Evolutionary conservation across 495 filamentous ascomycete genomes (phyloP), one percentile per base, ranked within the genome.

Genomic region (Penicillium flavigenum): DNA sequence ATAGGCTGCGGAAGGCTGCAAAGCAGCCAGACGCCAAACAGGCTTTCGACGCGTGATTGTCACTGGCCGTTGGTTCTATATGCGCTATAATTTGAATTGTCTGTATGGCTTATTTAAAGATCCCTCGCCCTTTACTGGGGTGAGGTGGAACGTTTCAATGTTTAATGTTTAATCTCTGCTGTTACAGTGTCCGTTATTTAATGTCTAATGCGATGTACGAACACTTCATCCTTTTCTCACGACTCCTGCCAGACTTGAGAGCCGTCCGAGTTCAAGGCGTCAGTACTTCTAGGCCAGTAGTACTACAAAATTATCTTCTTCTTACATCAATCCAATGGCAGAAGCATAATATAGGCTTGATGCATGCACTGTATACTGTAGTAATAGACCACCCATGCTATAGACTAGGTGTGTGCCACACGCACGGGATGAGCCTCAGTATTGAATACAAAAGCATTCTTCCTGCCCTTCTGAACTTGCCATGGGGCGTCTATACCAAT

Each of bases 401-500:
- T 6, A 6, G 14, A 5, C 29, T 60, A 68, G 45, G 57, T 66
- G 44, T 54, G 63, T 26, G 49, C 41, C 24, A 91, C 83, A 64
- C 75, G 79, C 45, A 94, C 71, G 12, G 90, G 90, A 72, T 95
- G 90, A 12, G 87, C 88, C 77, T 95, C 90, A 0, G 90, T 95
- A 66, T 93, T 95, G 65, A 85, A 92, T 2, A 92, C 90, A 67
- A 84, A 93, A 47, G 80, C 61, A 55, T 90, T 86, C 39, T 69
- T 72, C 24, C 74, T 77, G 32, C 73, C 73, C n/a, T 74, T 72
- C 47, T 84, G 72, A 20, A 90, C 82, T 68, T 90, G 86, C 78
- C 81, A 90, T n/a, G 73, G 75, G 5, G 77, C 81, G 51, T 90
- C 86, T 75, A 63, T n/a, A 43, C n/a, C 17, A 19, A 17, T 24